phyloP scores from a whole-genome alignment of 2,329 filamentous ascomycete genomes.

The Colletotrichum sansevieriae region DNA sequence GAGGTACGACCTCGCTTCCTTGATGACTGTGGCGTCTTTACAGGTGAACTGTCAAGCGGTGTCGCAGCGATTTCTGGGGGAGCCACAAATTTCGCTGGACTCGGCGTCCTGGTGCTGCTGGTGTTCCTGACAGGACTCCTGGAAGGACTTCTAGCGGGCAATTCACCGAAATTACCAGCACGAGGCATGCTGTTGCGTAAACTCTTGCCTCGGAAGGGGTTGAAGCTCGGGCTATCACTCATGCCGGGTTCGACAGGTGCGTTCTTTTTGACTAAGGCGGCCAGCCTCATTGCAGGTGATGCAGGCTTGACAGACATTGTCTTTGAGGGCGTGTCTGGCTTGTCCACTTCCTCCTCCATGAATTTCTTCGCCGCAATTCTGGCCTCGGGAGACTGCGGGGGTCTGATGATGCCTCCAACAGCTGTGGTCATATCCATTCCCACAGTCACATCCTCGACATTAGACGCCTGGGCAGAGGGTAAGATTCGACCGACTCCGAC shows the following conservation, averaged over 20 bases:
- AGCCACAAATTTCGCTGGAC: constrained; percentile 39
- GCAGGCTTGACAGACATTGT: constrained; percentile 53
- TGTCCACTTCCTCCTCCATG: constrained; percentile 70
- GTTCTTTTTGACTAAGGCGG: constrained; percentile 47
- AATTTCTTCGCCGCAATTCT: constrained; percentile 65
- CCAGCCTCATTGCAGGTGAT: constrained; percentile 52
- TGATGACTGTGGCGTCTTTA: constrained; percentile 42
- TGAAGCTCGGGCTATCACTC: constrained; percentile 67
- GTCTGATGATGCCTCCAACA: constrained; percentile 71
- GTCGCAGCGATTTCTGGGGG: constrained; percentile 26
- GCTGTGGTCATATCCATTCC: constrained; percentile 78
- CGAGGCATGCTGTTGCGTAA: constrained; percentile 62
- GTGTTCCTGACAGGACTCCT: background rate
- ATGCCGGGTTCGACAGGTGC: constrained; percentile 38
- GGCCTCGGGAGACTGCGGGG: constrained; percentile 51
- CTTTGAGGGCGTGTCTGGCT: constrained; percentile 60
- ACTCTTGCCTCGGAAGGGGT: constrained; percentile 64
- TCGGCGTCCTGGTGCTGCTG: constrained; percentile 32
- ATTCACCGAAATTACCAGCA: constrained; percentile 56
- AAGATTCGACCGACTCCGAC: constrained; percentile 69
- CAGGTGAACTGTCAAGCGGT: constrained; percentile 44
- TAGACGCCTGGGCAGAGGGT: constrained; percentile 45
- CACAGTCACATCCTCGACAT: constrained; percentile 59
- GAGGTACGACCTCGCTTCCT: constrained; percentile 37
- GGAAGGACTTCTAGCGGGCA: constrained; percentile 29